Evolutionary conservation across 257 asterid genomes (phyloP).

Genomic region (Nicotiana otophora): DNA sequence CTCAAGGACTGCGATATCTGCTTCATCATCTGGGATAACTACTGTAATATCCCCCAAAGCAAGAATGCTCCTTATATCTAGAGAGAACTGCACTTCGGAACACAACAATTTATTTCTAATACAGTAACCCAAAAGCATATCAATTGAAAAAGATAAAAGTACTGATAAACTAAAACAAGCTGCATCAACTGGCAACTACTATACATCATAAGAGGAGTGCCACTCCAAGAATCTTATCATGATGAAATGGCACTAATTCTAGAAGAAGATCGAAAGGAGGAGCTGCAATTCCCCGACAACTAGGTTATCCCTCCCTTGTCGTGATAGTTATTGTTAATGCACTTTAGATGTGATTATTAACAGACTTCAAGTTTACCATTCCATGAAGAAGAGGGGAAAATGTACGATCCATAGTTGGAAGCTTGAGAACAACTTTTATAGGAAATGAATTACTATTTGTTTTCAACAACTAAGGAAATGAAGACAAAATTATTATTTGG

Average conservation of each 20-base stretch:
- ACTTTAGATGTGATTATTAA: background rate
- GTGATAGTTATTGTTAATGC: background rate
- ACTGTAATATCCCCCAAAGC: slow-evolving; percentile 90
- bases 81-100: slow-evolving; percentile 57
- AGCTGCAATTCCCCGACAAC: background rate
- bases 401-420: background rate
- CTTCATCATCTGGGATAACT: slow-evolving; percentile 83
- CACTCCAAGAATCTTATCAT: background rate
- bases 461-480: background rate
- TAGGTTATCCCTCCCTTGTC: background rate
- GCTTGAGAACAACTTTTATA: background rate
- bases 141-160: background rate
- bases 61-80: slow-evolving; percentile 83
- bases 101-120: background rate
- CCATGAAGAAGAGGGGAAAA: background rate
- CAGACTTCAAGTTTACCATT: background rate
- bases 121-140: background rate
- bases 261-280: background rate
- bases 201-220: background rate
- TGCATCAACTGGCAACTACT: background rate
- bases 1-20: slow-evolving; percentile 95
- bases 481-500: background rate
- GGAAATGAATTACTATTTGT: background rate
- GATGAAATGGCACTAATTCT: background rate
- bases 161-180: background rate